Evolutionary conservation across 1,284 basidiomycete genomes (phyloP).

Genomic region (Cystobasidium sp.): DNA sequence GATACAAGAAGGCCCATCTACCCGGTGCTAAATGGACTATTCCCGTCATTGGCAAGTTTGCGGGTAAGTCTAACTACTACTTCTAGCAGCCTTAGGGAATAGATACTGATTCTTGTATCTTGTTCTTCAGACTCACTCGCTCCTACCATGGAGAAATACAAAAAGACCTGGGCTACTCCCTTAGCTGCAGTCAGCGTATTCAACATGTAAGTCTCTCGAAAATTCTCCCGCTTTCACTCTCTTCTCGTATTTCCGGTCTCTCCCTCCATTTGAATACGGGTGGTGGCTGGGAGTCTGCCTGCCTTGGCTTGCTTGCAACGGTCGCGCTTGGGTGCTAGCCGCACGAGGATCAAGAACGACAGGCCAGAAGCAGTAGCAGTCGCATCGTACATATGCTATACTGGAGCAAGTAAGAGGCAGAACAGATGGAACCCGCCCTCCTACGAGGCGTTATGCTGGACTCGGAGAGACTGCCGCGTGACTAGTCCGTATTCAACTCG

Average conservation of each 20-base stretch:
- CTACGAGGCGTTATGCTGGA: no score
- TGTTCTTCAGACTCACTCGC: slow-evolving; percentile 69
- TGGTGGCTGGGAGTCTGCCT: not conserved
- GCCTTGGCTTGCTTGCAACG: not conserved
- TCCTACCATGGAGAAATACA: slow-evolving; percentile 86
- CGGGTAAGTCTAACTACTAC: slow-evolving; percentile 34
- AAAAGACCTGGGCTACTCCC: slow-evolving; percentile 70
- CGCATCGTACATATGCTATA: no score
- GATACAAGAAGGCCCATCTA: slow-evolving; percentile 71
- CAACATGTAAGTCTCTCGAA: slow-evolving; percentile 75
- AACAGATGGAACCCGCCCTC: no score
- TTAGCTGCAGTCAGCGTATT: slow-evolving; percentile 88
- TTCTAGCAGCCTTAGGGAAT: no score
- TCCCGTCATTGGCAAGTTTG: slow-evolving; percentile 87
- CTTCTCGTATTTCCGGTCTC: not conserved
- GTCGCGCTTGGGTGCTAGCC: not conserved
- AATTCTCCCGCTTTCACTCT: not conserved
- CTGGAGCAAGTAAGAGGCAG: no score
- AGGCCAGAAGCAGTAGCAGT: no score
- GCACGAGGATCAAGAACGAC: no score
- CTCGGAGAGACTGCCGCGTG: no score
- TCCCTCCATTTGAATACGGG: not conserved
- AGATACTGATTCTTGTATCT: no score
- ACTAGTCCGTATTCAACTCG: no score
- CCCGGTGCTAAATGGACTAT: slow-evolving; percentile 90